Evolutionary conservation across 331 rosid species (phyloP).

Genomic region (Prunus yedoensis): DNA sequence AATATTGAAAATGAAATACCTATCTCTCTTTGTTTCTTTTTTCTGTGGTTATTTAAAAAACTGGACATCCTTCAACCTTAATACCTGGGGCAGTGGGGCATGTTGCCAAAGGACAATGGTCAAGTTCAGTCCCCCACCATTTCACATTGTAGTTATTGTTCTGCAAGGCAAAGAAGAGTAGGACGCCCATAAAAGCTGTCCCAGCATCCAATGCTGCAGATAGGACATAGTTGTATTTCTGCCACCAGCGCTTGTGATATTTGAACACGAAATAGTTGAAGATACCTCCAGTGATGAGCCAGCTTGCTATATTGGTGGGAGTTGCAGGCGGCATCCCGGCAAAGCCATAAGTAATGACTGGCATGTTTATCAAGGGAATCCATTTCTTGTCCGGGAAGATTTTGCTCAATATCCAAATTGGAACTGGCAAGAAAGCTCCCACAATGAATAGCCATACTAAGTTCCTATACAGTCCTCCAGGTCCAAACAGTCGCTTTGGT

Average conservation of each 20-base stretch:
- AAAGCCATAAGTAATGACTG: conserved; percentile 86
- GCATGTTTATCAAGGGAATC: conserved; percentile 87
- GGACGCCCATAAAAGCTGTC: conserved; percentile 94
- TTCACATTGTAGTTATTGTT: conserved; percentile 54
- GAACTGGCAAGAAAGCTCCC: conserved; percentile 88
- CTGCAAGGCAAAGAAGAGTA: conserved; percentile 77
- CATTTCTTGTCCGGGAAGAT: conserved; percentile 82
- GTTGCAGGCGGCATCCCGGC: conserved; percentile 99
- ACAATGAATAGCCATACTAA: conserved; percentile 82
- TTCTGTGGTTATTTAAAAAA: conserved; percentile 37
- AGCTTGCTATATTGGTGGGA: conserved; percentile 92
- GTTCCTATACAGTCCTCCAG: conserved; percentile 82
- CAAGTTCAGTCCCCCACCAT: conserved; percentile 87
- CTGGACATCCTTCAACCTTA: conserved; percentile 69
- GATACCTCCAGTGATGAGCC: conserved; percentile 86
- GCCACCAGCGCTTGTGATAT: conserved; percentile 92
- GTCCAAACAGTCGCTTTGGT: conserved; percentile 80
- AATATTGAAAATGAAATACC: neutral
- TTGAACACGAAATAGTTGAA: conserved; percentile 89
- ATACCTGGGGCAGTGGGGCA: conserved; percentile 96
- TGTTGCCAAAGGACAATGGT: conserved; percentile 86
- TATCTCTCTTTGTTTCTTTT: neutral
- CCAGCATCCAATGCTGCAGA: conserved; percentile 97
- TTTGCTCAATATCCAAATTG: conserved; percentile 80
- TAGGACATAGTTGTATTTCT: conserved; percentile 83